Base-by-base conservation (phyloP, 495 filamentous ascomycete genomes). In the Penicillium antarcticum region DNA sequence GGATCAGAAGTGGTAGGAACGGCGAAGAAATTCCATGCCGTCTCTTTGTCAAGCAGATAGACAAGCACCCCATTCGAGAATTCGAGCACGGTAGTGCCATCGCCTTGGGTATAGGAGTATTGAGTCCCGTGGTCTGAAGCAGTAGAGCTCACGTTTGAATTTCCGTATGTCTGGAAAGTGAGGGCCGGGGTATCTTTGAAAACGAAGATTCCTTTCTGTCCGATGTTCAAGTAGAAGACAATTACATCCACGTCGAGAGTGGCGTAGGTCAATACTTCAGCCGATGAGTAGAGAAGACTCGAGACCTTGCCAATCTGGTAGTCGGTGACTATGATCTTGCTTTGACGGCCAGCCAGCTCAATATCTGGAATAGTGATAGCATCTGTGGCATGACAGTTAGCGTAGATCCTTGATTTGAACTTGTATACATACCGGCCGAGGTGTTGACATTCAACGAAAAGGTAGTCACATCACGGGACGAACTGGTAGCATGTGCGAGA, bases 291-390 rank as follows among this genome's bases (percentile, higher is more conserved):
- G 2, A 89, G 70, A 5, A 91, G 58, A 4, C 66, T 80, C 2
- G 70, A 65, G 8, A 71, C 69, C 1, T 55, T 53, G 5, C 78
- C 79, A 42, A 90, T 61, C 18, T 77, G 68, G 53, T 89, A 91
- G 57, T 92, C 86, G 5, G 84, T 86, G 21, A 89, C 81, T 44
- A 86, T 78, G 46, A 84, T 78, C 56, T 89, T 88, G 5, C 84
- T 85, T 53, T 92, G 88, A 19, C 86, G 76, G 0, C 87, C 87
- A 54, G 77, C 75, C 1, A 91, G 68, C 1, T 76, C 79, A 9
- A 91, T 75, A 11, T 82, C 79, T 0, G 86, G 84, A 31, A 89
- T 75, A 0, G 73, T 74, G 19, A 87, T 48, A 6, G 65, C 52
- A 1, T 63, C 68, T 64, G 9, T 39, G 11, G 10, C 8, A 32